Base-by-base conservation (phyloP, 768 basidiomycete genomes). In the Hypsizygus marmoreus region DNA sequence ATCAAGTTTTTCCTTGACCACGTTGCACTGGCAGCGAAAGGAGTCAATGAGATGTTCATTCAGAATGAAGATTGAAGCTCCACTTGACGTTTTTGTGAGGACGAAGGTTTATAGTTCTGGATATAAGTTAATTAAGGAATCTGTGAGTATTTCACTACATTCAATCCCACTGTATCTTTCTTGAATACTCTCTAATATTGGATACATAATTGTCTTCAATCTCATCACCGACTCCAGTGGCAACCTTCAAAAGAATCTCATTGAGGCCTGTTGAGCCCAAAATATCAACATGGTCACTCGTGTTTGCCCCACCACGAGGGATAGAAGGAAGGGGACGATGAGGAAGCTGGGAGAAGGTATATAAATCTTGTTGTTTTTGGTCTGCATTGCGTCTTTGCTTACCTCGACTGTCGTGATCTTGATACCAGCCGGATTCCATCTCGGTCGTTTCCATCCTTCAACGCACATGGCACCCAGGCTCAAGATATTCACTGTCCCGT, bases 401-500 rank as follows among this genome's bases (percentile, higher is more conserved):
- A 93, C 88, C 80, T 95, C 92, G 45, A 94, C 82, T 12, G 94
- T 95, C 19, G 84, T 81, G 37, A 97, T 70, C 55, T 82, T 78
- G 60, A 97, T 92, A n/a, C 86, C 78, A 10, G 82, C 87, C 1
- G 95, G 95, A 65, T 97, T 98, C 91, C 92, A 97, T 43, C 84
- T 74, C 50, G 77, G 77, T 45, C 84, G 74, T 64, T 88, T 89
- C 95, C 95, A 97, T 6, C 95, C 95, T 60, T 93, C 91, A 9
- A 88, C 85, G 58, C 95, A 97, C 93, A 98, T 97, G n/a, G 89
- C 83, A 12, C 94, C 95, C 42, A 94, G 73, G 54, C 88, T 91
- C 25, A 95, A 59, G 31, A 93, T 67, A 55, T 83, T 82, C 17
- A 94, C 93, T 2, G 97, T 97, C 10, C 97, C 95, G 62, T 98